Evolutionary conservation across 306 rosid species (phyloP).

Genomic region (Cicer pinnatifidum): DNA sequence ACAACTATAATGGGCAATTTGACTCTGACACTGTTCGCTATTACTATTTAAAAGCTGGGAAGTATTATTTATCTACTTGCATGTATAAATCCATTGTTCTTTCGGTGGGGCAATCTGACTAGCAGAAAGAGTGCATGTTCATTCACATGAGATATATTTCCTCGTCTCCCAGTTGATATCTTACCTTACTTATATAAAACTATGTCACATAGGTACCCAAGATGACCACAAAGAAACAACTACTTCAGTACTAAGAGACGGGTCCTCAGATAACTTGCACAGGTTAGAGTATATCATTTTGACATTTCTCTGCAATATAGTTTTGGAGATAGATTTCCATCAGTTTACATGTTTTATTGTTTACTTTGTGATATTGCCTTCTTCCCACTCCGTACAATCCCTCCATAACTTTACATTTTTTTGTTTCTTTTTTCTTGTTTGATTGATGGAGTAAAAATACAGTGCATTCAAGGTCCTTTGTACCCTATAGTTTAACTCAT

Average conservation of each 20-base stretch:
- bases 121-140: slow-evolving; percentile 26
- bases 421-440: slow-evolving; percentile 6
- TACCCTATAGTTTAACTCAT: slow-evolving; percentile 12
- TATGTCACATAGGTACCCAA: slow-evolving; percentile 51
- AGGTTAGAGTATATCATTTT: slow-evolving; percentile 57
- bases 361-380: slow-evolving; percentile 32
- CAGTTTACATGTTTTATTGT: slow-evolving; percentile 13
- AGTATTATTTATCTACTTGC: slow-evolving; percentile 17
- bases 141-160: slow-evolving; percentile 30
- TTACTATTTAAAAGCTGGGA: slow-evolving; percentile 30
- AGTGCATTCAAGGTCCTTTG: slow-evolving; percentile 14
- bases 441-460: slow-evolving; percentile 11
- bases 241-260: slow-evolving; percentile 46
- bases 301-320: slow-evolving; percentile 18
- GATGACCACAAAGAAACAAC: slow-evolving; percentile 47
- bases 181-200: slow-evolving; percentile 42
- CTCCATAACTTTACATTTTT: not conserved
- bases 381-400: not conserved
- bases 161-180: slow-evolving; percentile 7
- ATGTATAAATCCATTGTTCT: slow-evolving; percentile 22
- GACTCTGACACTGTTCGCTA: not conserved
- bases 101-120: slow-evolving; percentile 23
- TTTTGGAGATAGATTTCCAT: slow-evolving; percentile 5
- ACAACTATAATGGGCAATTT: slow-evolving; percentile 33
- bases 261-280: slow-evolving; percentile 48